These are phyloP conservation scores for Trichoderma pleuroti DNA, from an alignment of 2,329 filamentous ascomycete species.

Conservation along the genomic window DNA sequence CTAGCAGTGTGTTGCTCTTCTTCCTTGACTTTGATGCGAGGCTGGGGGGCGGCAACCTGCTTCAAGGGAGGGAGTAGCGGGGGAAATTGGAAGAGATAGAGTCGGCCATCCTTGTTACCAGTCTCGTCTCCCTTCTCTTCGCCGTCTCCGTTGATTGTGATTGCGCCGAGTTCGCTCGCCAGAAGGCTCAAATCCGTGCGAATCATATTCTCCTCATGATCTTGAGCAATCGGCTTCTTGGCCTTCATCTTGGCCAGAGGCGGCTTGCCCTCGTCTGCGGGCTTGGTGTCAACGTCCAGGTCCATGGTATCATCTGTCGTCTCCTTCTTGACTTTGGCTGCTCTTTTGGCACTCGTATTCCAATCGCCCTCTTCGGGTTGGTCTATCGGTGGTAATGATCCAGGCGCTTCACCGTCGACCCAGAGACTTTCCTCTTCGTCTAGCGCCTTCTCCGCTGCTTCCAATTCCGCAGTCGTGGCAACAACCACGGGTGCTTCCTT, in stretches of 20 bases:
- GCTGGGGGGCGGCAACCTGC: conserved; percentile 27
- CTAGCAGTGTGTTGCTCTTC: conserved; percentile 39
- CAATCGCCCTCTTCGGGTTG: conserved; percentile 42
- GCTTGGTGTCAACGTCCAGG: conserved; percentile 36
- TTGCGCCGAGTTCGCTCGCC: conserved; percentile 41
- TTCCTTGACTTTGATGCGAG: conserved; percentile 37
- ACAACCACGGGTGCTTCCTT: conserved; percentile 53
- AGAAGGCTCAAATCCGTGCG: conserved; percentile 41
- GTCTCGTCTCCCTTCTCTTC: conserved; percentile 30
- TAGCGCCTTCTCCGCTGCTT: conserved; percentile 48
- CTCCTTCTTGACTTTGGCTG: conserved; percentile 44
- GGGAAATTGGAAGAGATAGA: conserved; percentile 64
- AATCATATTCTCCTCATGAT: conserved; percentile 39
- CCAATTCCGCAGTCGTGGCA: conserved; percentile 55
- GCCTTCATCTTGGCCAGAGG: conserved; percentile 24
- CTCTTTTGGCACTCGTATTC: conserved; percentile 38
- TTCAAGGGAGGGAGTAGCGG: conserved; percentile 57
- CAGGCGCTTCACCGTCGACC: conserved; percentile 37
- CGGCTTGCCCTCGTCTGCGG: conserved; percentile 26
- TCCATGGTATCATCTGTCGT: conserved; percentile 41
- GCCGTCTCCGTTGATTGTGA: conserved; percentile 32
- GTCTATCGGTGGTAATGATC: conserved; percentile 26
- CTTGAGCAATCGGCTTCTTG: conserved; percentile 31
- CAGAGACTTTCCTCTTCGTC: conserved; percentile 45
- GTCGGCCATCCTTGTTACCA: conserved; percentile 49